Conservation (phyloP, 2,329 filamentous ascomycete species). For the Talaromyces verruculosus region DNA sequence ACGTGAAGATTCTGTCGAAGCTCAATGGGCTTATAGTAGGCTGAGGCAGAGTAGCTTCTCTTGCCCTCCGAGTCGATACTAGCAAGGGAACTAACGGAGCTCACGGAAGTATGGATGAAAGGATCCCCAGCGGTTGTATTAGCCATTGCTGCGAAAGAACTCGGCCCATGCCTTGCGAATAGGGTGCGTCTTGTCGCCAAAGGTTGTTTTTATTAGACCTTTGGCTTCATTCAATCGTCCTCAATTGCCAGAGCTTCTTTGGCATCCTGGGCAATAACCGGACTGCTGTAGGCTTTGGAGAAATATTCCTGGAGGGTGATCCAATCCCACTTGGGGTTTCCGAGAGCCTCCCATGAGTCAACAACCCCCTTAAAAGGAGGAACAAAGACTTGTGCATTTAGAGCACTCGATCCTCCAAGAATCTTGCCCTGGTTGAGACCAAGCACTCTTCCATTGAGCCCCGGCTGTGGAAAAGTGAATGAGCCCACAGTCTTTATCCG, state of each 20-base stretch:
- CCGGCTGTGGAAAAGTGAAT: not conserved
- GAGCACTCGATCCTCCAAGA: constrained; percentile 32
- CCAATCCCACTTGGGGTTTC: constrained; percentile 41
- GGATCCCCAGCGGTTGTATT: not conserved
- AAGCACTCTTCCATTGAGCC: constrained; percentile 22
- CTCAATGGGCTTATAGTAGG: constrained; percentile 21
- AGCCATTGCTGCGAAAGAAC: not conserved
- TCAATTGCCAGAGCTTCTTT: constrained; percentile 4
- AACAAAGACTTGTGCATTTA: constrained; percentile 34
- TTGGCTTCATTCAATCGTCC: not conserved
- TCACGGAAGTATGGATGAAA: not conserved
- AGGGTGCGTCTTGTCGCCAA: not conserved
- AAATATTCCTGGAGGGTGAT: constrained; percentile 37
- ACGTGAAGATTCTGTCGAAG: constrained; percentile 24
- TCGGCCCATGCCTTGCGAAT: not conserved
- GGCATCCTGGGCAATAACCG: constrained; percentile 3
- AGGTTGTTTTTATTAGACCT: constrained; percentile 3
- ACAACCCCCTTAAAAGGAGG: constrained; percentile 27
- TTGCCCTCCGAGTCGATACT: not conserved
- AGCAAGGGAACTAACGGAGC: constrained; percentile 2
- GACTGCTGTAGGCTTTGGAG: constrained; percentile 33
- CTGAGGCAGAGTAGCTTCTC: constrained; percentile 24
- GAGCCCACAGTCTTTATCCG: too few species aligned
- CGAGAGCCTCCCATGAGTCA: constrained; percentile 42
- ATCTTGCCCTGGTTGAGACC: constrained; percentile 18